Conservation (phyloP, 371 early-diverging fungal genomes). For the Mucor circinelloides region DNA sequence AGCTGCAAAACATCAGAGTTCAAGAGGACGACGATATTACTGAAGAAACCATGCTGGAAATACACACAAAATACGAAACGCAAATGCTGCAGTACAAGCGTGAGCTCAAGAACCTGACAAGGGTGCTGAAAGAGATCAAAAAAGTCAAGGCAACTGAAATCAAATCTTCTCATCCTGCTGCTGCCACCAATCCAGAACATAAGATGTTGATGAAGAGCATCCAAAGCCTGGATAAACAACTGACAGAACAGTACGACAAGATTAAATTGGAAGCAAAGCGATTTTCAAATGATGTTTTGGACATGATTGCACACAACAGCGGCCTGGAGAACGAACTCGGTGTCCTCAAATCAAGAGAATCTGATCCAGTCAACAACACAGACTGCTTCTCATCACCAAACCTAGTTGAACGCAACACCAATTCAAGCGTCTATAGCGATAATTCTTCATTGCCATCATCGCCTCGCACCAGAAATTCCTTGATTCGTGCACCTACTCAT, state of each 20-base stretch:
- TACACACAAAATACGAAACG: slow-evolving; percentile 11
- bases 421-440: background rate
- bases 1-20: background rate
- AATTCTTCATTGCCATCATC: slow-evolving; percentile 6
- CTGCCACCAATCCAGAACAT: slow-evolving; percentile 13
- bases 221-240: slow-evolving; percentile 21
- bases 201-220: slow-evolving; percentile 20
- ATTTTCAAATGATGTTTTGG: slow-evolving; percentile 22
- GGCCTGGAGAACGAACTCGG: slow-evolving; percentile 11
- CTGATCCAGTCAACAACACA: background rate
- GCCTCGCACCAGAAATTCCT: slow-evolving; percentile 4
- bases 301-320: slow-evolving; percentile 7
- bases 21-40: background rate
- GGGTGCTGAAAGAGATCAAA: slow-evolving; percentile 22
- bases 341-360: slow-evolving; percentile 7
- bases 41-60: background rate
- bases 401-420: background rate
- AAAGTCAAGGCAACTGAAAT: slow-evolving; percentile 13
- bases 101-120: slow-evolving; percentile 14
- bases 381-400: background rate
- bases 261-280: slow-evolving; percentile 19
- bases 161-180: background rate
- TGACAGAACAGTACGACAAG: slow-evolving; percentile 29
- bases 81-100: slow-evolving; percentile 16
- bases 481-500: slow-evolving; percentile 20